Percentiles rank a stretch among this genome's conserved stretches.
phyloP scores from a whole-genome alignment of 202 grass and related monocot genomes.

The Carex arenaria region DNA sequence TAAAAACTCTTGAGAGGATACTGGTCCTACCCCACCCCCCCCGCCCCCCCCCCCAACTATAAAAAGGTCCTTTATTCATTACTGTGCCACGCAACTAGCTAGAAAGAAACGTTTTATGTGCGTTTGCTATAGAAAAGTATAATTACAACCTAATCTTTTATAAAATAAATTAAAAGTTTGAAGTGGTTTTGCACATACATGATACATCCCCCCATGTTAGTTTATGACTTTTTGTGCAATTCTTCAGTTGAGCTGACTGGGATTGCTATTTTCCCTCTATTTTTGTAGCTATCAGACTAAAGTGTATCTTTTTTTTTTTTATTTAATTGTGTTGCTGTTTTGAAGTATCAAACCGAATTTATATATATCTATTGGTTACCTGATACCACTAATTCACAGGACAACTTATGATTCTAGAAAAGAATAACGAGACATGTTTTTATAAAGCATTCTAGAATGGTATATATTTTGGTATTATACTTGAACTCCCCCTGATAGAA shows the following conservation, averaged over 20 bases:
- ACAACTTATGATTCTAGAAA: neutral
- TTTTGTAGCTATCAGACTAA: neutral
- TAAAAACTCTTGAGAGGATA: too few species aligned
- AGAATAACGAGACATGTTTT: neutral
- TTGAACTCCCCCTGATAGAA: neutral
- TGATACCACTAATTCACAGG: neutral
- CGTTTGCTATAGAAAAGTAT: neutral
- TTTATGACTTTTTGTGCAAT: neutral
- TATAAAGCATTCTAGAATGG: neutral
- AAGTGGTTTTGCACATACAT: slow-evolving; percentile 4
- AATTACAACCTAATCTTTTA: neutral
- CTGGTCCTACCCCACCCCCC: too few species aligned
- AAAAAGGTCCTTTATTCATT: neutral
- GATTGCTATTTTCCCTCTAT: neutral
- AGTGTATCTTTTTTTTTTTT: slow-evolving; percentile 3
- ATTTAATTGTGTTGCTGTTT: neutral
- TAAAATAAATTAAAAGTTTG: neutral
- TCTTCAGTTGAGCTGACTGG: neutral
- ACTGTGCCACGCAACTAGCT: neutral
- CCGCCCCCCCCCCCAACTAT: too few species aligned
- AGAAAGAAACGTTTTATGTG: neutral
- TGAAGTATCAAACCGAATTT: neutral
- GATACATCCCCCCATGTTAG: neutral
- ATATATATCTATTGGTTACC: neutral
- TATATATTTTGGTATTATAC: neutral